Evolutionary conservation across 768 basidiomycete genomes (phyloP).

Genomic region (Lentinula sp.): DNA sequence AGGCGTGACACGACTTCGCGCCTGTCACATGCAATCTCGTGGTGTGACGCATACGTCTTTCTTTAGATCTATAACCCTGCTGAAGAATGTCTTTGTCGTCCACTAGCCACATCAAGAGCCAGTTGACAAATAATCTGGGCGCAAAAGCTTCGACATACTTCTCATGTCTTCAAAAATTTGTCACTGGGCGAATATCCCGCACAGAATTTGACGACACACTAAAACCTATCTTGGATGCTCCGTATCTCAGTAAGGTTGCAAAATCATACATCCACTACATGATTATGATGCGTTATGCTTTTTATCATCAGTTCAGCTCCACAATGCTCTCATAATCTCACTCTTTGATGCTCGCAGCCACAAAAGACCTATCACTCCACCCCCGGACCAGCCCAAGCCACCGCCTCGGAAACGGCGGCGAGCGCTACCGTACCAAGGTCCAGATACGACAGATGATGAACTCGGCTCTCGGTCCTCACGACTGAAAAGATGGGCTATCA

Average conservation of each 20-base stretch:
- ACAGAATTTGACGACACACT: constrained; percentile 71
- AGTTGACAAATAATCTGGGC: constrained; percentile 59
- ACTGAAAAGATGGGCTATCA: constrained; percentile 70
- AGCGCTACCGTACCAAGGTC: constrained; percentile 65
- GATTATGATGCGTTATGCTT: constrained; percentile 20
- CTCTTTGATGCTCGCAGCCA: constrained; percentile 75
- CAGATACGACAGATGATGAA: constrained; percentile 43
- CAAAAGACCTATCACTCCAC: constrained; percentile 61
- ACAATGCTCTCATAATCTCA: constrained; percentile 81
- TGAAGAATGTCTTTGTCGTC: constrained; percentile 67
- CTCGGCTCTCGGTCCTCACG: constrained; percentile 54
- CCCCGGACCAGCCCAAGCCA: constrained; percentile 42
- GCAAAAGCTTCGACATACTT: constrained; percentile 58
- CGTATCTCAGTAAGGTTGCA: constrained; percentile 38
- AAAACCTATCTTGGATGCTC: constrained; percentile 53
- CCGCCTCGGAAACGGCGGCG: constrained; percentile 65
- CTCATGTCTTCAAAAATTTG: constrained; percentile 55
- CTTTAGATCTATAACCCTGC: not conserved
- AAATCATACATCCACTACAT: not conserved
- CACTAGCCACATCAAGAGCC: constrained; percentile 65
- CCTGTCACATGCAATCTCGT: not conserved
- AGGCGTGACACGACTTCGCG: not conserved
- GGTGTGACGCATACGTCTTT: not conserved
- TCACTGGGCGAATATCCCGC: constrained; percentile 63
- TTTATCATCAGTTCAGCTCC: constrained; percentile 50